These are phyloP conservation scores for Syzygium oleosum DNA, from an alignment of 345 rosid species.

Conservation along the genomic window DNA sequence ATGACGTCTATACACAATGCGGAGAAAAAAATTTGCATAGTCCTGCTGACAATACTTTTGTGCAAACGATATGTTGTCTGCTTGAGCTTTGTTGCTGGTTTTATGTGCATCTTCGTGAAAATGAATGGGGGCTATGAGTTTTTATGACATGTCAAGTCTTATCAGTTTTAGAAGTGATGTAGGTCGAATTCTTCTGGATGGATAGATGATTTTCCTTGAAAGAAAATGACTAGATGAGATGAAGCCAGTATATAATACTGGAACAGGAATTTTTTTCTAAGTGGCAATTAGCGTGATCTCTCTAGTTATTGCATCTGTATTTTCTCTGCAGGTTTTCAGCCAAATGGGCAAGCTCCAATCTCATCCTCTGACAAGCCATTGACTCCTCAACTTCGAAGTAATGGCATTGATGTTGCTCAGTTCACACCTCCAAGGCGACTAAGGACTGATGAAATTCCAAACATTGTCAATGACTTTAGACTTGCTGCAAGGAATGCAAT, in stretches of 20 bases:
- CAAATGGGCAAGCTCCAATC: conserved; percentile 60
- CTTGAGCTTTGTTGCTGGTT: not conserved
- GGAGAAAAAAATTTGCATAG: not conserved
- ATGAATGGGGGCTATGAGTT: not conserved
- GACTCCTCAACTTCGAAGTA: conserved; percentile 27
- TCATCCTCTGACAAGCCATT: conserved; percentile 49
- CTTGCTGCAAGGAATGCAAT: conserved; percentile 73
- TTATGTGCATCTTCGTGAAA: not conserved
- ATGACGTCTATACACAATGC: not conserved
- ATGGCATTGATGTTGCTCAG: conserved; percentile 26
- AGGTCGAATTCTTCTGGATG: not conserved
- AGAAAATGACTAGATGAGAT: not conserved
- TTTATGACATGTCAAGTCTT: not conserved
- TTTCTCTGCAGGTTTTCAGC: conserved; percentile 38
- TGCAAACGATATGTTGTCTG: not conserved
- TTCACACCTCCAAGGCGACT: conserved; percentile 56
- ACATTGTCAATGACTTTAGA: conserved; percentile 52
- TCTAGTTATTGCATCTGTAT: not conserved
- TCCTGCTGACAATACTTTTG: not conserved
- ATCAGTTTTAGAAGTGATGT: not conserved
- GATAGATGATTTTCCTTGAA: not conserved
- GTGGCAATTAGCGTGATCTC: not conserved
- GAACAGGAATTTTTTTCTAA: not conserved
- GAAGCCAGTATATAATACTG: not conserved
- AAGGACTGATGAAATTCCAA: conserved; percentile 58